Conservation (phyloP, 1,284 basidiomycete species). For the Trichosporon coremiiforme region DNA sequence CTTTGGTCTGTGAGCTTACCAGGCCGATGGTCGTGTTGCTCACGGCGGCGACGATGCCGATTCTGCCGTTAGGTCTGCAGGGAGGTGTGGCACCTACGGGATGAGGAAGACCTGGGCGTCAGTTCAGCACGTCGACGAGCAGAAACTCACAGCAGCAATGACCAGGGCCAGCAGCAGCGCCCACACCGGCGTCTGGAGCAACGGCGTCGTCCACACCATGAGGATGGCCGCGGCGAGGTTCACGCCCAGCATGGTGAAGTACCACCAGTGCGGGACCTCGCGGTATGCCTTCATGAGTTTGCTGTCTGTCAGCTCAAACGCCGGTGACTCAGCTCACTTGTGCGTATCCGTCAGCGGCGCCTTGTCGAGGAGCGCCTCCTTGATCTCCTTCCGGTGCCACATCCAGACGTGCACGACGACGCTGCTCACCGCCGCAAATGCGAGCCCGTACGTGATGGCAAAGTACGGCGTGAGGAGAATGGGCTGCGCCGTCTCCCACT, state of each 20-base stretch:
- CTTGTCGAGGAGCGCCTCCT: conserved; percentile 53
- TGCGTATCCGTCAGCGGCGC: conserved; percentile 51
- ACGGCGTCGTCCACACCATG: conserved; percentile 57
- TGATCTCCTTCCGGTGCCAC: conserved; percentile 60
- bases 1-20: conserved; percentile 33
- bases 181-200: conserved; percentile 59
- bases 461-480: conserved; percentile 60
- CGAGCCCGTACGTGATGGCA: conserved; percentile 55
- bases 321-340: conserved; percentile 39
- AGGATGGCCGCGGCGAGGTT: conserved; percentile 54
- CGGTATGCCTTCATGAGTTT: conserved; percentile 53
- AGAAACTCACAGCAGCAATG: conserved; percentile 54
- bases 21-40: conserved; percentile 59
- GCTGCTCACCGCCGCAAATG: conserved; percentile 59
- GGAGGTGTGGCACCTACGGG: conserved; percentile 37
- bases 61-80: conserved; percentile 45
- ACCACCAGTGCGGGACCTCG: conserved; percentile 55
- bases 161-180: conserved; percentile 57
- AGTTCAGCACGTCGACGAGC: background rate
- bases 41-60: conserved; percentile 60
- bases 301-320: conserved; percentile 32
- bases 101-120: conserved; percentile 49
- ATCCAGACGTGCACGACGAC: conserved; percentile 60
- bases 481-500: conserved; percentile 55
- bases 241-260: conserved; percentile 46